Percentiles rank a stretch among this genome's conserved stretches.
Evolutionary conservation across 2,329 filamentous ascomycete species (phyloP).

Genomic region (Scorias spongiosa): DNA sequence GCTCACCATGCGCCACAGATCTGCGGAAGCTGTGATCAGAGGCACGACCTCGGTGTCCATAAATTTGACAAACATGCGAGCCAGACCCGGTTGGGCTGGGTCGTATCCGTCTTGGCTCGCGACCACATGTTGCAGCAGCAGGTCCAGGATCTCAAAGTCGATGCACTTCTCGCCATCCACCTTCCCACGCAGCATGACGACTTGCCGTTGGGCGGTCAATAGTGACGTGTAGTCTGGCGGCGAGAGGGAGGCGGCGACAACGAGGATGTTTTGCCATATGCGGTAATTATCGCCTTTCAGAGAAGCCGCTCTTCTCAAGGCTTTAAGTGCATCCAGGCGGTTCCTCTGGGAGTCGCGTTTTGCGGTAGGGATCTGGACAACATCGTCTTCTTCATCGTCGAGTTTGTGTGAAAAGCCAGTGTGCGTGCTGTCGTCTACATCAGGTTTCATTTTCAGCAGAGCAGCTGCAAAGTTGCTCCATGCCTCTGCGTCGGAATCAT

Average conservation of each 20-base stretch:
- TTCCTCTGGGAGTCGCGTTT: conserved; percentile 41
- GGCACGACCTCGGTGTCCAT: conserved; percentile 63
- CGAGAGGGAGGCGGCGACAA: conserved; percentile 61
- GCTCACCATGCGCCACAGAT: conserved; percentile 62
- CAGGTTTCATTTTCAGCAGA: conserved; percentile 35
- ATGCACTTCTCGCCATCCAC: conserved; percentile 60
- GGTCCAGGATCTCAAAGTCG: conserved; percentile 56
- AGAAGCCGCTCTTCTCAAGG: conserved; percentile 73
- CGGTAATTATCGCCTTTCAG: conserved; percentile 76
- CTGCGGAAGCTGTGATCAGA: conserved; percentile 64
- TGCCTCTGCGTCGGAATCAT: conserved; percentile 77
- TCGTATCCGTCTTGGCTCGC: conserved; percentile 31
- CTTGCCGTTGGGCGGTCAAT: conserved; percentile 54
- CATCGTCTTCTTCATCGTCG: conserved; percentile 23
- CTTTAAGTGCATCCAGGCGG: conserved; percentile 60
- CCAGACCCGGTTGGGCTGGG: conserved; percentile 30
- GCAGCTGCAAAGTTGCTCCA: conserved; percentile 92
- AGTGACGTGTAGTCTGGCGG: conserved; percentile 66
- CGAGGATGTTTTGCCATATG: conserved; percentile 95
- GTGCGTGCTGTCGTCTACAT: conserved; percentile 1
- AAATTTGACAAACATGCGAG: conserved; percentile 51
- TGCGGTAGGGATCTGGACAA: conserved; percentile 7
- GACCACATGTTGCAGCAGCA: conserved; percentile 58
- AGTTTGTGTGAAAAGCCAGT: background rate
- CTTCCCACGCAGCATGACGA: conserved; percentile 56